Conservation (phyloP, 1,284 basidiomycete species). For the Moesziomyces sp. region DNA sequence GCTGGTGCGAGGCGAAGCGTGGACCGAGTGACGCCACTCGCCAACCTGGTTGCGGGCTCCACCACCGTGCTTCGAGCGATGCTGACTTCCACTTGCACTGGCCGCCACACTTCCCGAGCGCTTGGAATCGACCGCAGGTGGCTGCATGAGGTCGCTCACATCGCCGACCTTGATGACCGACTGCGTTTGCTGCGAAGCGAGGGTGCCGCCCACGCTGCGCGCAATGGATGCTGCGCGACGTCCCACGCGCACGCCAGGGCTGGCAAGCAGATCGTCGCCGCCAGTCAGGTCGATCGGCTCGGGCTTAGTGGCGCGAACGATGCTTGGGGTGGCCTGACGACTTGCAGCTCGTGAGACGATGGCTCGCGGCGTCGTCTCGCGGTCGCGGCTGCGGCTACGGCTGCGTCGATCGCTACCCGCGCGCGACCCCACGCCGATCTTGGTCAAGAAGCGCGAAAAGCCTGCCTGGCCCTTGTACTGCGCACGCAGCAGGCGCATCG, state of each 20-base stretch:
- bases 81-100: too few relatives aligned
- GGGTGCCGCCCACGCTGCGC: neutral
- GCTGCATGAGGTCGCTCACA: constrained; percentile 6
- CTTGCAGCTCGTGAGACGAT: neutral
- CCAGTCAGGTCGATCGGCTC: constrained; percentile 4
- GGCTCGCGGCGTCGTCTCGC: neutral
- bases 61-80: too few relatives aligned
- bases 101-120: neutral
- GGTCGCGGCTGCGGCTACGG: constrained; percentile 9
- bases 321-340: neutral
- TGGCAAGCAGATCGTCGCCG: neutral
- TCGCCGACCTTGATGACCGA: constrained; percentile 7
- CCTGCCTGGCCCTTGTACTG: neutral
- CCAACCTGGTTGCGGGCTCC: too few relatives aligned
- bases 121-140: neutral
- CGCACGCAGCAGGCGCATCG: constrained; percentile 7
- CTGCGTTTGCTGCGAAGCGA: neutral
- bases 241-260: neutral
- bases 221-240: neutral
- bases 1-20: neutral
- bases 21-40: too few relatives aligned
- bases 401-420: constrained; percentile 8
- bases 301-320: constrained; percentile 3
- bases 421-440: neutral
- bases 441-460: neutral